Evolutionary conservation across 805 yeast species (phyloP).

Genomic region (Ogataea populi-albae): DNA sequence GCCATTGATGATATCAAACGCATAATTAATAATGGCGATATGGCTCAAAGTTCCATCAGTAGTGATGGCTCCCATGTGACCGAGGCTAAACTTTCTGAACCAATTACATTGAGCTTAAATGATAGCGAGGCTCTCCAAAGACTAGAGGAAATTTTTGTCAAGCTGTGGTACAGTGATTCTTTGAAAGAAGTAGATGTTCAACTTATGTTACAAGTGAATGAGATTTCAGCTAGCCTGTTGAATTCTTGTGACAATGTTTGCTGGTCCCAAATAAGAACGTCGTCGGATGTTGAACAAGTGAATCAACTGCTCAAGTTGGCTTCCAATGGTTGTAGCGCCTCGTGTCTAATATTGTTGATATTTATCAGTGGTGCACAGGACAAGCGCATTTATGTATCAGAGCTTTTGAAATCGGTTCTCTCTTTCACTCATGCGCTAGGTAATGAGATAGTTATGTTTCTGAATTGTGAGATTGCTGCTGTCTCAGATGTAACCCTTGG

Average conservation of each 20-base stretch:
- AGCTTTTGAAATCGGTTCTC: constrained; percentile 39
- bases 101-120: too few species aligned
- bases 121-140: constrained; percentile 15
- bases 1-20: too few species aligned
- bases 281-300: constrained; percentile 3
- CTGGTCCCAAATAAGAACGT: constrained; percentile 21
- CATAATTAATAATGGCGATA: too few species aligned
- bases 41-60: too few species aligned
- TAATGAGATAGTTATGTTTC: constrained; percentile 8
- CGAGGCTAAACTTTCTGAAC: too few species aligned
- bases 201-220: constrained; percentile 33
- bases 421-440: constrained; percentile 35
- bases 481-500: not conserved
- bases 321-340: constrained; percentile 31
- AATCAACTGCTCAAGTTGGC: constrained; percentile 13
- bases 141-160: constrained; percentile 23
- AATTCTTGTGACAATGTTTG: constrained; percentile 18
- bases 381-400: constrained; percentile 45
- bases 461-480: not conserved
- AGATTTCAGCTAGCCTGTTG: constrained; percentile 30
- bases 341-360: constrained; percentile 38
- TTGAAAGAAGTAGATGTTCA: constrained; percentile 22
- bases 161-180: constrained; percentile 18
- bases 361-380: constrained; percentile 41
- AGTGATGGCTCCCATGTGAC: too few species aligned